Conservation (phyloP, 2,329 filamentous ascomycete species). For the Colletotrichum sp. region DNA sequence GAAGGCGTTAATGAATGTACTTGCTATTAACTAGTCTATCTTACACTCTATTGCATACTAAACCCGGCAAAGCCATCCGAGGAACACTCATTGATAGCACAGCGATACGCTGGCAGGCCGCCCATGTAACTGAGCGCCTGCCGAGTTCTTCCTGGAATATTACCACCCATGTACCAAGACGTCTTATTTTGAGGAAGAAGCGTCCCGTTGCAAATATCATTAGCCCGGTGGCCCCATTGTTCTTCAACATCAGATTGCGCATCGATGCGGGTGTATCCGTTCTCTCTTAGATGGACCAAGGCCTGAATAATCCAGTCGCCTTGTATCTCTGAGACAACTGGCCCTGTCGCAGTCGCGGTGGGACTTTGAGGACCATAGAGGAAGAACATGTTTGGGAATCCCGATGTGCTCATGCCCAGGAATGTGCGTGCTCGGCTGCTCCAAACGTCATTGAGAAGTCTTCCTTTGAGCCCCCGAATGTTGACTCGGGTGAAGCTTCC, state of each 20-base stretch:
- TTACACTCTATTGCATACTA: background rate
- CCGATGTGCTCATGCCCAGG: slow-evolving; percentile 43
- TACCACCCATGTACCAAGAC: slow-evolving; percentile 44
- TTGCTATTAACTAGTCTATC: background rate
- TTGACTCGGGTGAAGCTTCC: slow-evolving; percentile 44
- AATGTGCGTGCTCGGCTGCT: background rate
- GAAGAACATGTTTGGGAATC: slow-evolving; percentile 54
- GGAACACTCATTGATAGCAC: background rate
- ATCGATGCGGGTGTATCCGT: slow-evolving; percentile 36
- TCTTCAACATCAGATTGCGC: slow-evolving; percentile 26
- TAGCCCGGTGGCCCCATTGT: slow-evolving; percentile 28
- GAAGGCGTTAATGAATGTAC: background rate
- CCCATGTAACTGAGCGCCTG: slow-evolving; percentile 39
- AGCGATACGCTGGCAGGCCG: slow-evolving; percentile 23
- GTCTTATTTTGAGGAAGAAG: background rate
- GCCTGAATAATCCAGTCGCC: slow-evolving; percentile 40
- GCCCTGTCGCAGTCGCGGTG: slow-evolving; percentile 42
- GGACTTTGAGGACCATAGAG: slow-evolving; percentile 45
- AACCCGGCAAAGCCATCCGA: background rate
- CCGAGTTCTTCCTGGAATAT: slow-evolving; percentile 42
- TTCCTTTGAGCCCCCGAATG: slow-evolving; percentile 35
- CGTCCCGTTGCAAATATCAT: background rate
- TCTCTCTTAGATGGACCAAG: slow-evolving; percentile 33
- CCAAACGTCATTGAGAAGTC: background rate
- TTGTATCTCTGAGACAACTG: slow-evolving; percentile 43